A percentile compares a stretch with the other conserved stretches of the same genome.
These are phyloP conservation scores for Calamus simplicifolius DNA, from an alignment of 176 grass and related monocot genomes.

Conservation along the genomic window DNA sequence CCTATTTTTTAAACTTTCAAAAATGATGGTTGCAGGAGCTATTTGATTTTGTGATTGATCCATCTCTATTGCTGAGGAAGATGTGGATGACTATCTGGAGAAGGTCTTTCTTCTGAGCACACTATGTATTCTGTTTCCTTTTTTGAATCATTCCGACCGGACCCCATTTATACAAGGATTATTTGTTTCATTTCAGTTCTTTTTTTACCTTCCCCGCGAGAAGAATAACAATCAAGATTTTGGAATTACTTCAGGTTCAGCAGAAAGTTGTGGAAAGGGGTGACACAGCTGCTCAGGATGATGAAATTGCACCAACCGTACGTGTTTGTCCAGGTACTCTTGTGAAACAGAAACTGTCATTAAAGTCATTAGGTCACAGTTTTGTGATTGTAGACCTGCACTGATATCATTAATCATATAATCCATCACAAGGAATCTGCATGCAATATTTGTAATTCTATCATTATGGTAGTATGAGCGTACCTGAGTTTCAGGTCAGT, in stretches of 20 bases:
- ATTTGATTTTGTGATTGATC: constrained; percentile 89
- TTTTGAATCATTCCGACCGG: neutral
- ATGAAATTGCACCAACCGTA: constrained; percentile 60
- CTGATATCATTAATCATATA: no score
- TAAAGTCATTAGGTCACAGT: no score
- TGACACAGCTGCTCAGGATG: constrained; percentile 35
- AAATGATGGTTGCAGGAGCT: constrained; percentile 35
- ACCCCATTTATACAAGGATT: no score
- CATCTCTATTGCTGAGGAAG: constrained; percentile 66
- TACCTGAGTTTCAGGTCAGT: no score
- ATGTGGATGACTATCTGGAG: constrained; percentile 75
- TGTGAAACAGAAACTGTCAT: no score
- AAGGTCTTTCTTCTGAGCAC: constrained; percentile 51
- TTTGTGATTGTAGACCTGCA: no score
- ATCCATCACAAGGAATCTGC: no score
- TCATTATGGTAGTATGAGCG: no score
- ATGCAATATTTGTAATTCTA: no score
- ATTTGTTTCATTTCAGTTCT: neutral
- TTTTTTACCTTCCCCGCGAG: neutral
- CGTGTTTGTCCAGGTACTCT: constrained; percentile 75
- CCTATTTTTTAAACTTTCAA: neutral
- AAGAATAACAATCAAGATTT: neutral
- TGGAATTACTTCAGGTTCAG: constrained; percentile 50
- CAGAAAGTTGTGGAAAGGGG: constrained; percentile 69
- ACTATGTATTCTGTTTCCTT: neutral